Percentiles rank a stretch among this genome's conserved stretches.
Conservation (phyloP, 768 basidiomycete genomes). For the Rickenella mellea region DNA sequence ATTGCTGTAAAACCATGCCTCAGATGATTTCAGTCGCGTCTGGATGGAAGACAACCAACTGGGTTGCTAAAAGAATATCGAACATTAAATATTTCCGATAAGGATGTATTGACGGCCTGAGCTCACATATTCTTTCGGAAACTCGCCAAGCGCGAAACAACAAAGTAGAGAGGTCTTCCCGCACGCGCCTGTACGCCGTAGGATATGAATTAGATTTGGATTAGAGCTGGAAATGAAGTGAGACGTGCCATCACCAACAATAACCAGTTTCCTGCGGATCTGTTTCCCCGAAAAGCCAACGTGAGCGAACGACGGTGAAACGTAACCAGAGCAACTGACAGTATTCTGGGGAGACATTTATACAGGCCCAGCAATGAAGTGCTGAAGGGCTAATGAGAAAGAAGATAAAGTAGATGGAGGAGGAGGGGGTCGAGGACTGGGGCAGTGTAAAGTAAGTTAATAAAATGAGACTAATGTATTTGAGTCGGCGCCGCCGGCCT, state of each 20-base stretch:
- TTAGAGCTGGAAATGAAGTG: background rate
- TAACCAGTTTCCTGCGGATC: slow-evolving; percentile 93
- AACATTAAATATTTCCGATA: slow-evolving; percentile 8
- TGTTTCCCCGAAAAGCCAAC: slow-evolving; percentile 20
- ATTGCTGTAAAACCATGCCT: slow-evolving; percentile 48
- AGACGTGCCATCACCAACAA: slow-evolving; percentile 85
- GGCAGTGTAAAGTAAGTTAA: too few relatives aligned
- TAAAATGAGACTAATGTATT: too few relatives aligned
- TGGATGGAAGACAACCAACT: slow-evolving; percentile 23
- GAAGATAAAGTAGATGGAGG: too few relatives aligned
- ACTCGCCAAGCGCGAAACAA: slow-evolving; percentile 90
- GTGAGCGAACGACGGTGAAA: background rate
- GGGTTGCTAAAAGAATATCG: slow-evolving; percentile 28
- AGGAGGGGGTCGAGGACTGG: too few relatives aligned
- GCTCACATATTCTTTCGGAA: slow-evolving; percentile 92
- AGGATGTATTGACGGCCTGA: slow-evolving; percentile 1
- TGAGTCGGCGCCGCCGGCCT: too few relatives aligned
- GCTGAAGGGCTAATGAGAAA: too few relatives aligned
- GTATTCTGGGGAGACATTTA: too few relatives aligned
- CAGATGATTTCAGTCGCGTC: slow-evolving; percentile 4
- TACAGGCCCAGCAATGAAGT: too few relatives aligned
- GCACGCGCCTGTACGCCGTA: slow-evolving; percentile 67
- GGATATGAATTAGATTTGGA: background rate
- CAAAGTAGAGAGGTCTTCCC: slow-evolving; percentile 91
- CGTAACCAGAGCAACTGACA: background rate